phyloP scores from a whole-genome alignment of 768 basidiomycete species.

The Termitomyces sp. region DNA sequence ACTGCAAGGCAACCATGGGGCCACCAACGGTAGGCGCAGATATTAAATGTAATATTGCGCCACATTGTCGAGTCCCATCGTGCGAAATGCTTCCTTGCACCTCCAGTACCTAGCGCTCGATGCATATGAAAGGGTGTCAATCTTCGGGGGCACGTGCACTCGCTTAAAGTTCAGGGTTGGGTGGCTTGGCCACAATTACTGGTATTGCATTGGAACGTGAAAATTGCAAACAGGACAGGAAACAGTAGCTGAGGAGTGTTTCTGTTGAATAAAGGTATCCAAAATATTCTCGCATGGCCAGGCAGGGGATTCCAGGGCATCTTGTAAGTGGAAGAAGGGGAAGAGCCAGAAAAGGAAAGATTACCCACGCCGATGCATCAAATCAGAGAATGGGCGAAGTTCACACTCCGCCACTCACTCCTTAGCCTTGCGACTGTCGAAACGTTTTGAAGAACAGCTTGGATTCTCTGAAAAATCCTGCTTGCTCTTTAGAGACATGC shows the following conservation, averaged over 20 bases:
- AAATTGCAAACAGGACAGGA: constrained; percentile 10
- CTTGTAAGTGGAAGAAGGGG: constrained; percentile 16
- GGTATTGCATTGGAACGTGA: background rate
- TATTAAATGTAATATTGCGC: constrained; percentile 12
- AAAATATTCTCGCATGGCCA: background rate
- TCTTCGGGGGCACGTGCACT: constrained; percentile 16
- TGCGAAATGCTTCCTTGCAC: constrained; percentile 1
- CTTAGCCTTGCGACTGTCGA: constrained; percentile 39
- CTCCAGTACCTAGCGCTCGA: background rate
- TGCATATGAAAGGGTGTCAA: background rate
- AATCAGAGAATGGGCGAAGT: constrained; percentile 42
- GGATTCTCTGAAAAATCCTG: constrained; percentile 32
- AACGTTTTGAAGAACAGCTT: constrained; percentile 38
- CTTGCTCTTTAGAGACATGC: constrained; percentile 35
- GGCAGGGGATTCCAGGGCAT: constrained; percentile 17
- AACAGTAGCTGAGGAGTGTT: background rate
- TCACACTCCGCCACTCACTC: constrained; percentile 47
- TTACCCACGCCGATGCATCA: constrained; percentile 48
- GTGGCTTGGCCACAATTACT: background rate
- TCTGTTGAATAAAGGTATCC: background rate
- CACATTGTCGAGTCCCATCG: constrained; percentile 7
- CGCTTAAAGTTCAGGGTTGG: constrained; percentile 15
- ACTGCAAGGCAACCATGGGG: background rate
- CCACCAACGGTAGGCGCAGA: background rate
- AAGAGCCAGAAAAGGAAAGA: constrained; percentile 31